Base-by-base conservation (phyloP, 2,329 filamentous ascomycete species). In the Stromatinia cepivora region DNA sequence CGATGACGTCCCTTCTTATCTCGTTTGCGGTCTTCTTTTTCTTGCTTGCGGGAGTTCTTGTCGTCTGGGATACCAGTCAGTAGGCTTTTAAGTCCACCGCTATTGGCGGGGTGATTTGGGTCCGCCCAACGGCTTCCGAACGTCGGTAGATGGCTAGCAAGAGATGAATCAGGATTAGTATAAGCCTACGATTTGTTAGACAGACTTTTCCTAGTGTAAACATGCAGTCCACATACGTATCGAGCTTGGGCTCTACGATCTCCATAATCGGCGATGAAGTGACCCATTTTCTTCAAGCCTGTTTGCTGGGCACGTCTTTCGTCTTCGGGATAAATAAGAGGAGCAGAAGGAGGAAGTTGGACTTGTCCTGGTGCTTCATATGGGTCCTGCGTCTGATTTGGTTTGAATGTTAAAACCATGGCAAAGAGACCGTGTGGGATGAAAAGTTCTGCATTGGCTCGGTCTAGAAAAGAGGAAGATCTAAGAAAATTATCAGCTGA, bases 401-500 rank as follows among this genome's bases (percentile, higher is more conserved):
- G 81, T 56, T 82, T 82, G 79, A 81, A 87, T 1, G 83, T 82
- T 76, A 88, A 81, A 50, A 89, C 79, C 59, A 86, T 79, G 66
- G 80, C 82, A 75, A 83, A 85, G 0, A 89, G 79, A 0, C 87
- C 87, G 1, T 81, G 81, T 0, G 86, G 85, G 54, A 79, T 81
- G 75, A 89, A 89, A 64, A 87, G 81, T 0, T 83, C 79, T 10
- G 81, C 78, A 72, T 89, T 89, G 71, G 86, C 80, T 57, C 79
- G 78, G 71, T 86, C 81, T 11, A 89, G 80, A 73, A 86, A 88
- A 0, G 75, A 79, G 72, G 87, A 87, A 9, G 67, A 68, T 69
- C 73, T 74, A 45, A 34, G 50, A 7, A 39, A 1, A 67, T 10
- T 31, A 53, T 61, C 53, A 64, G 20, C 73, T 64, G 1, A 20